phyloP scores from a whole-genome alignment of 352 stramenopile species.

The Saprolegnia diclina region DNA sequence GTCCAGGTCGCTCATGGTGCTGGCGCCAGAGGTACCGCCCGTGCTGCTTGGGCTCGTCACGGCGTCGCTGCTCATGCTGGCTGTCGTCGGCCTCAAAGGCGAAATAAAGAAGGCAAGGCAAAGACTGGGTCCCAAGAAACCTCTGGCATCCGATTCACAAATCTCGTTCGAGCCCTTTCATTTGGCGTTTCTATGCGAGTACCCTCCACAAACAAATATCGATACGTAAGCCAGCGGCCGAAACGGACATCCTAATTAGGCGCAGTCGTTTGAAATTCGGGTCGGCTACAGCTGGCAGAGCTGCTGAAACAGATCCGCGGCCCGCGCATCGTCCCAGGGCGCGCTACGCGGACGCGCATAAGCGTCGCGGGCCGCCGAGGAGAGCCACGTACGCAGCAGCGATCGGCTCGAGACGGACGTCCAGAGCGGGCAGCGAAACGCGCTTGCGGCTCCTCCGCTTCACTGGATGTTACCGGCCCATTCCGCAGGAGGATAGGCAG shows the following conservation, averaged over 20 bases:
- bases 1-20: conserved; percentile 63
- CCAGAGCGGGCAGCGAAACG: not conserved
- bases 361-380: not conserved
- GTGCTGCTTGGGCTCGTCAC: conserved; percentile 20
- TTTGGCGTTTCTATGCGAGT: too few relatives aligned
- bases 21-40: conserved; percentile 14
- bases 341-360: conserved; percentile 28
- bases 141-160: not conserved
- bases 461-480: not conserved
- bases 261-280: not conserved
- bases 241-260: not conserved
- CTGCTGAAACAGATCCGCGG: conserved; percentile 60
- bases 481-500: not conserved
- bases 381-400: not conserved
- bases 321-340: conserved; percentile 48
- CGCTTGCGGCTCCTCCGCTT: not conserved
- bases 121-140: conserved; percentile 4
- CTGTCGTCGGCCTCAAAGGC: not conserved
- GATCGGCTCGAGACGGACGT: conserved; percentile 1
- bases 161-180: not conserved
- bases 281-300: conserved; percentile 40
- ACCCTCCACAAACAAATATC: too few relatives aligned
- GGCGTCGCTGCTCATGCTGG: not conserved
- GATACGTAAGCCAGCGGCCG: not conserved
- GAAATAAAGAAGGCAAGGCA: conserved; percentile 20